Evolutionary conservation across 768 basidiomycete genomes (phyloP).

Genomic region (Mrakia frigida): DNA sequence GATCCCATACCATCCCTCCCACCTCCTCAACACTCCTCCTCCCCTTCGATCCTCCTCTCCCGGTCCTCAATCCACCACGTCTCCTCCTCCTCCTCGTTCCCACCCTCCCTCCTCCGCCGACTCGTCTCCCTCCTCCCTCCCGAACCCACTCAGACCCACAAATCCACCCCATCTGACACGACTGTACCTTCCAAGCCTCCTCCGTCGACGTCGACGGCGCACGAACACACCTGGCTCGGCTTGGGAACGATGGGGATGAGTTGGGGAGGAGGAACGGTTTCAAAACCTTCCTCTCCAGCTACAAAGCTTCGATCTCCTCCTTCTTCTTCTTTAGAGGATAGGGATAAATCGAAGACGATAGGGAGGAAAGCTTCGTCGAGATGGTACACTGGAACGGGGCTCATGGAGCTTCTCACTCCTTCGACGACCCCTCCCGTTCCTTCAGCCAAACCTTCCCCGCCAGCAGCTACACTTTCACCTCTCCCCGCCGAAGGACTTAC

Average conservation of each 20-base stretch:
- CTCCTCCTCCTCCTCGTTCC: constrained; percentile 4
- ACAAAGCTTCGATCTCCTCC: neutral
- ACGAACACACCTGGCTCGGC: constrained; percentile 1
- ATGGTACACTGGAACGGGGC: neutral
- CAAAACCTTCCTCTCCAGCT: neutral
- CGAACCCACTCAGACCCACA: neutral
- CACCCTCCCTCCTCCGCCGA: constrained; percentile 2
- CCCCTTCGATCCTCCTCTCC: constrained; percentile 15
- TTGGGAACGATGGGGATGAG: neutral
- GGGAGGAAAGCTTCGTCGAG: constrained; percentile 1
- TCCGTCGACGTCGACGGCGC: neutral
- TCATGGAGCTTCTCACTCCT: constrained; percentile 1
- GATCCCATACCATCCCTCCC: neutral
- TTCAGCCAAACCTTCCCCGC: neutral
- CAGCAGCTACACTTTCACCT: neutral
- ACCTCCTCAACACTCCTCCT: neutral
- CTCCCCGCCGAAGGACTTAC: neutral
- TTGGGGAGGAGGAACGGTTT: neutral
- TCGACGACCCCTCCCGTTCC: neutral
- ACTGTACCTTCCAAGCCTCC: neutral
- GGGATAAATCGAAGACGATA: neutral
- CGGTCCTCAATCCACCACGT: neutral
- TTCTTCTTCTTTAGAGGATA: neutral
- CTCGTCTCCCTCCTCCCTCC: constrained; percentile 14
- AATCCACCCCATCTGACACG: neutral